Base-by-base conservation (phyloP, 140 eudicot species). In the Stevia rebaudiana region DNA sequence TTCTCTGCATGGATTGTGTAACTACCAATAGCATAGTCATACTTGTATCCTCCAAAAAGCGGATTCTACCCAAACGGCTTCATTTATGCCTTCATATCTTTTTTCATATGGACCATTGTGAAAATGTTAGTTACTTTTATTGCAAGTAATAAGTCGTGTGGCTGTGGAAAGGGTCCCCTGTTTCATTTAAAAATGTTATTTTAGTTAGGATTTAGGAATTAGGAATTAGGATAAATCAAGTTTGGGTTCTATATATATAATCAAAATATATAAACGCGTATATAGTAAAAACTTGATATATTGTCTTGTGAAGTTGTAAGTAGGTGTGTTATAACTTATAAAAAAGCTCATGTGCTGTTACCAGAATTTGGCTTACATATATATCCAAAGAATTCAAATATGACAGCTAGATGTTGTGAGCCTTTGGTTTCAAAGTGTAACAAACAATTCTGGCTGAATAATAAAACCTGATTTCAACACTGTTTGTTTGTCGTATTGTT, bases 161-260 rank as follows among this genome's bases (percentile, higher is more conserved):
- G n/a, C 13, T 23, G 18, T 66, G 48, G 51, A 48, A 49, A 59
- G 52, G 47, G n/a, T 66, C 71, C 61, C 6, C 3, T 9, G 33
- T 13, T 65, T 8, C 19, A 66, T 11, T 49, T 28, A 49, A 66
- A 23, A 9, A 8, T 51, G 47, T 13, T 12, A 2, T 21, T 18
- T 49, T 50, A 13, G 61, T 25, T 25, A 18, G 12, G 54, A 18
- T 21, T 18, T 65, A 36, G n/a, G n/a, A n/a, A n/a, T n/a, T n/a
- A n/a, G n/a, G n/a, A n/a, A n/a, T n/a, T n/a, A n/a, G n/a, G n/a
- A n/a, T n/a, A n/a, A n/a, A n/a, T n/a, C n/a, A n/a, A n/a, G n/a
- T n/a, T n/a, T n/a, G n/a, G n/a, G n/a, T n/a, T n/a, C 44, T 28
- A 46, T 5, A 56, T 31, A 56, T 46, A 63, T 56, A 40, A 61